Evolutionary conservation across 441 rosid genomes (phyloP).

Genomic region (Pelargonium fulgidum): DNA sequence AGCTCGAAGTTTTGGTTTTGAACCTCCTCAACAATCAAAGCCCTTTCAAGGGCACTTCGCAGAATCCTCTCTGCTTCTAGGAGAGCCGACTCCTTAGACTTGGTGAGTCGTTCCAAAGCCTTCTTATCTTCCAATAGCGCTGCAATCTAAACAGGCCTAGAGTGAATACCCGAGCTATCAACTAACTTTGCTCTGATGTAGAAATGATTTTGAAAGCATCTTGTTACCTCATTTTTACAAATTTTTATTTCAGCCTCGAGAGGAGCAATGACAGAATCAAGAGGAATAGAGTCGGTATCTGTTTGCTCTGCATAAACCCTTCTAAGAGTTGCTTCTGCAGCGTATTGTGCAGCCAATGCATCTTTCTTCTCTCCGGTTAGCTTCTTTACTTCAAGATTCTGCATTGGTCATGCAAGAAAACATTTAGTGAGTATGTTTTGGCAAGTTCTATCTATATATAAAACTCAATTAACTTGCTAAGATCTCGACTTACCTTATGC

Average conservation of each 20-base stretch:
- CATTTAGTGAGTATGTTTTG: too few species aligned
- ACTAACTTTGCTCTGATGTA: neutral
- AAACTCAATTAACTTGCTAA: neutral
- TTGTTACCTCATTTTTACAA: constrained; percentile 58
- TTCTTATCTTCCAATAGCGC: constrained; percentile 74
- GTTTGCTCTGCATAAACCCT: constrained; percentile 57
- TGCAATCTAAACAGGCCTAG: constrained; percentile 37
- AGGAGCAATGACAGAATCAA: constrained; percentile 71
- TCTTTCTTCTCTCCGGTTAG: constrained; percentile 59
- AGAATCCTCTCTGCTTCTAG: constrained; percentile 89
- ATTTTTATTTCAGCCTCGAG: constrained; percentile 75
- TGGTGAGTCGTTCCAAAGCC: constrained; percentile 91
- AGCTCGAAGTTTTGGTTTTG: constrained; percentile 84
- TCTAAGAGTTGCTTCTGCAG: constrained; percentile 78
- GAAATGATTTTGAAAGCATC: neutral
- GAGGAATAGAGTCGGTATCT: constrained; percentile 55
- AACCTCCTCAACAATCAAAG: constrained; percentile 81
- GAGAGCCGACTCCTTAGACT: constrained; percentile 72
- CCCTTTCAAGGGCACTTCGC: constrained; percentile 75
- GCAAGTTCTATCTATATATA: too few species aligned
- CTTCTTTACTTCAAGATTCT: constrained; percentile 77
- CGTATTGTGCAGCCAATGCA: constrained; percentile 76
- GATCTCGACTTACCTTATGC: constrained; percentile 45
- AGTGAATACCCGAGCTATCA: neutral
- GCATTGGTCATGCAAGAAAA: constrained; percentile 1